Evolutionary conservation across 371 early-diverging fungal species (phyloP), one percentile per base, ranked within the genome.

Genomic region (Rhizomucor pusillus): DNA sequence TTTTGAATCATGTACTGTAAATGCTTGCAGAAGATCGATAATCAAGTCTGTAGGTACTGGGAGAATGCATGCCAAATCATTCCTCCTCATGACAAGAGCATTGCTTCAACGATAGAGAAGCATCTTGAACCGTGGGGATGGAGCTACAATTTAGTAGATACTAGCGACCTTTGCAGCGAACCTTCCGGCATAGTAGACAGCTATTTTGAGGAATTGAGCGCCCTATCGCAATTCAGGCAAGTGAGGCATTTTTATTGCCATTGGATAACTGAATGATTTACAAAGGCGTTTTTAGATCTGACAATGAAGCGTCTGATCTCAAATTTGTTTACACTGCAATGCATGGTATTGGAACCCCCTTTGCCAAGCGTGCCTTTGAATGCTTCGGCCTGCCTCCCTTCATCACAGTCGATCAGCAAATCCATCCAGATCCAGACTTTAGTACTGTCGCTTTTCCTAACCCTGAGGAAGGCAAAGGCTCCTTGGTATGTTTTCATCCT

Each of bases 61-160:
- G 87, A 84, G 54, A 95, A 95, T 58, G 92, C 90, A 0, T 90
- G 91, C 51, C 94, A 97, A 72, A 97, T 97, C 58, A 90, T 94
- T 50, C 86, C 93, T 13, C 96, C 97, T 10, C 82, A 86, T 37
- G 97, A 97, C 68, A 78, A 72, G 20, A 89, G 87, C 3, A 93
- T 97, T 63, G 90, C 95, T 6, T 59, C 74, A 39, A 62, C 73
- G 36, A 96, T 97, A 50, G 56, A 62, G 12, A 69, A 87, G 14
- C 81, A 94, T 65, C 65, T 85, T 53, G 79, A 73, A 25, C 94
- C 93, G 29, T 83, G 85, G 85, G 73, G 71, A 47, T 94, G 95
- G 95, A 86, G 89, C 51, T 72, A 76, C 36, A 72, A 85, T 1
- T 52, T 89, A 7, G 80, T 85, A 24, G 67, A 79, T 43, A 67